A percentile compares a stretch with the other conserved stretches of the same genome.
These are phyloP conservation scores for Panicum hallii DNA, from an alignment of 202 grass and related monocot species.

Conservation along the genomic window DNA sequence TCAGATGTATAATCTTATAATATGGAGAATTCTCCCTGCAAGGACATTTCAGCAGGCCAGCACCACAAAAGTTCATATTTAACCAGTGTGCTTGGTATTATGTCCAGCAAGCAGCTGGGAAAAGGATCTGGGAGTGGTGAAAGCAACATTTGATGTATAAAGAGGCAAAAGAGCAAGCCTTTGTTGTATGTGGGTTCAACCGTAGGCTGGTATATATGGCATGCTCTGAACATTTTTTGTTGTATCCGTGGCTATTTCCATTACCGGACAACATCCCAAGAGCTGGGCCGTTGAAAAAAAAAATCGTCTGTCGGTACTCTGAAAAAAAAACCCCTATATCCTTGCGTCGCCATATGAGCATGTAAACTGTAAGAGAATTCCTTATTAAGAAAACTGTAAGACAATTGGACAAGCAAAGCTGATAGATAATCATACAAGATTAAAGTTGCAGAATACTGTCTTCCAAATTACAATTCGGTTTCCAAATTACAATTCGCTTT, in stretches of 20 bases:
- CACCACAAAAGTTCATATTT: not conserved
- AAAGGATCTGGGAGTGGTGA: slow-evolving; percentile 21
- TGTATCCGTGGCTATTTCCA: too few relatives aligned
- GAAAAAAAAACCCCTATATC: not conserved
- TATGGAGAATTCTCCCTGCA: not conserved
- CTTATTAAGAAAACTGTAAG: too few relatives aligned
- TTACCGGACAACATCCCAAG: not conserved
- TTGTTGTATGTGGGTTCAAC: not conserved
- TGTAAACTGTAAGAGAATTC: not conserved
- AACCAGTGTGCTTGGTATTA: not conserved
- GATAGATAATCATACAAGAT: not conserved
- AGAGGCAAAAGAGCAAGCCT: not conserved
- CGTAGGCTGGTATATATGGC: not conserved
- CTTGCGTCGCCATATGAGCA: not conserved
- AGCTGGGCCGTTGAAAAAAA: not conserved
- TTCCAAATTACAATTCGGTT: too few relatives aligned
- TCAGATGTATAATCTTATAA: not conserved
- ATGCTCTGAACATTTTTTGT: not conserved
- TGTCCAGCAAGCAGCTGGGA: not conserved
- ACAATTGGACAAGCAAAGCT: not conserved
- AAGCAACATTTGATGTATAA: not conserved
- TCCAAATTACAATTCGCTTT: too few relatives aligned
- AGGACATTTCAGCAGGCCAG: not conserved
- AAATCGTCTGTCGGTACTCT: not conserved
- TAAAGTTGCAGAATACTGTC: not conserved